Evolutionary conservation across 1,139 yeast genomes (phyloP).

Genomic region (Meyerozyma sp.): DNA sequence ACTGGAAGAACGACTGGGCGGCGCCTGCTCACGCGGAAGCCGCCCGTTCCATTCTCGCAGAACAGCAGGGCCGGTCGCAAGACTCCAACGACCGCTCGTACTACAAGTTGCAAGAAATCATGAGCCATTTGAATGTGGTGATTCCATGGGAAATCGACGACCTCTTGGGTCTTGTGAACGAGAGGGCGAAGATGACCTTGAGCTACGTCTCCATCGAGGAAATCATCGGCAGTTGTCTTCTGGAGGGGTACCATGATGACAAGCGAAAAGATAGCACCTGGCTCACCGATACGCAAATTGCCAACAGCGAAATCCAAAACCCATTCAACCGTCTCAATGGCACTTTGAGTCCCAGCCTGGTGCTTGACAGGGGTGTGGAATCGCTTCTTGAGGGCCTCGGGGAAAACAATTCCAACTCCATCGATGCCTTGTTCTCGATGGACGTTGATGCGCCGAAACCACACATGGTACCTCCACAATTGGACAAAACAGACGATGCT

Average conservation of each 20-base stretch:
- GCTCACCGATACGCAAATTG: background rate
- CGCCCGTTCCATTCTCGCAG: background rate
- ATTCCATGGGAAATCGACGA: conserved; percentile 59
- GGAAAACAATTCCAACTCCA: background rate
- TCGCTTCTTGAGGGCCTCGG: background rate
- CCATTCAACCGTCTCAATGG: background rate
- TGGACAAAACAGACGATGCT: background rate
- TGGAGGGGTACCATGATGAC: conserved; percentile 21
- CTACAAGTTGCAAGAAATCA: conserved; percentile 35
- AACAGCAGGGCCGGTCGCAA: too few relatives aligned
- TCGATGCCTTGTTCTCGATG: background rate
- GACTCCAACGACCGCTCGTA: conserved; percentile 17
- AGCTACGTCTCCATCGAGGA: conserved; percentile 59
- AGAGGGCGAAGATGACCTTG: conserved; percentile 49
- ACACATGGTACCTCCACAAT: background rate
- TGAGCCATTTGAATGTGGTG: conserved; percentile 40
- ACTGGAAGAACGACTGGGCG: conserved; percentile 9
- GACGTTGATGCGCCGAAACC: background rate
- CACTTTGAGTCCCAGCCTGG: background rate
- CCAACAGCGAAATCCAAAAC: background rate
- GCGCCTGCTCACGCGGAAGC: background rate
- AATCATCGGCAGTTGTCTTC: conserved; percentile 56
- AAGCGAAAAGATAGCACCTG: background rate
- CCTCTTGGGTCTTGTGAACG: conserved; percentile 52
- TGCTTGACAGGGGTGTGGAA: background rate